These are phyloP conservation scores for Diddensiella transvaalensis DNA, from an alignment of 805 yeast genomes.

Conservation along the genomic window DNA sequence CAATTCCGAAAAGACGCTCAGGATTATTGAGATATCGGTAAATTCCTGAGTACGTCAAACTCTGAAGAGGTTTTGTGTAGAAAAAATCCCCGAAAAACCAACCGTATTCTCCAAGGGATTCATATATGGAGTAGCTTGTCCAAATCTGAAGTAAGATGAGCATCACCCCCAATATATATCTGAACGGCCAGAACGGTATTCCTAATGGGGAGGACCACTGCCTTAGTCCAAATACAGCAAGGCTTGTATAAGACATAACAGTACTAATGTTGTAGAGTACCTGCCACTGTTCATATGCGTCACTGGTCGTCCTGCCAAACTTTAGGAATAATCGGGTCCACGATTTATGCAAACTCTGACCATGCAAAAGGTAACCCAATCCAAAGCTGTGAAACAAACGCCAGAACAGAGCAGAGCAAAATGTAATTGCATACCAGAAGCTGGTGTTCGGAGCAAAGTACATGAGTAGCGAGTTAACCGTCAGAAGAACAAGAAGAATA, in stretches of 20 bases:
- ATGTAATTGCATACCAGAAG: constrained; percentile 34
- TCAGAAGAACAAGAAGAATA: constrained; percentile 41
- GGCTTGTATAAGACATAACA: constrained; percentile 55
- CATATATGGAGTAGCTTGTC: constrained; percentile 65
- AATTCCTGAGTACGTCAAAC: constrained; percentile 72
- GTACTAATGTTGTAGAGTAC: constrained; percentile 52
- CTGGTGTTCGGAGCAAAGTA: constrained; percentile 31
- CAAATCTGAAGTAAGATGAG: constrained; percentile 59
- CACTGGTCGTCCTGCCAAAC: constrained; percentile 58
- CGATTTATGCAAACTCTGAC: constrained; percentile 57
- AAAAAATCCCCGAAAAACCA: constrained; percentile 90
- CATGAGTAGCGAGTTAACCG: constrained; percentile 41
- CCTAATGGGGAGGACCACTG: constrained; percentile 27
- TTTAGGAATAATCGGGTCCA: constrained; percentile 64
- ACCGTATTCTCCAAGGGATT: constrained; percentile 77
- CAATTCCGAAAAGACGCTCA: constrained; percentile 70
- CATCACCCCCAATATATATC: constrained; percentile 56
- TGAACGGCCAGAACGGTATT: constrained; percentile 42
- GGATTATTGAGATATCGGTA: constrained; percentile 81
- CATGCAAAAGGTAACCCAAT: constrained; percentile 48
- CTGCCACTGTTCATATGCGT: constrained; percentile 73
- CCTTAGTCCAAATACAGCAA: constrained; percentile 36
- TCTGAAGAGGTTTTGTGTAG: constrained; percentile 45
- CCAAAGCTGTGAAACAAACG: constrained; percentile 51
- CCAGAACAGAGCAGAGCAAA: constrained; percentile 42